Evolutionary conservation across 1,284 basidiomycete genomes (phyloP), one percentile per base, ranked within the genome.

Genomic region (Singerocomus inundabilis): DNA sequence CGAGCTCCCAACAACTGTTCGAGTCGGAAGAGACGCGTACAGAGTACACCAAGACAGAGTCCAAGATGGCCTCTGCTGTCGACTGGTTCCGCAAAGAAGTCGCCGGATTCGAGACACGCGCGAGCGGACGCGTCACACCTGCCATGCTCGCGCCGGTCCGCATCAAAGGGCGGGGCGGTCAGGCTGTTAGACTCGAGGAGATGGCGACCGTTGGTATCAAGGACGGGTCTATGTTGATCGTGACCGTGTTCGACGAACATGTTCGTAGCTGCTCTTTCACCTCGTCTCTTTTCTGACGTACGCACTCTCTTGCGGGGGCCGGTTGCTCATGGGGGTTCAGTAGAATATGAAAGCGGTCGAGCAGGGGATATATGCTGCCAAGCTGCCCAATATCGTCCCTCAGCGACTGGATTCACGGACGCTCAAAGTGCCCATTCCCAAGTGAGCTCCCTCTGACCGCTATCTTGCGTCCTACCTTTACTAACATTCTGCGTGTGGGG

Each of bases 301-400:
- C n/a, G n/a, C n/a, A n/a, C n/a, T n/a, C n/a, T n/a, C n/a, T n/a
- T n/a, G n/a, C n/a, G n/a, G n/a, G n/a, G n/a, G n/a, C n/a, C 21
- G n/a, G 29, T 24, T 31, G 35, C 46, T 60, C 28, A 55, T 29
- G 38, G 21, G 26, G 31, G 15, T 49, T 18, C 33, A 74, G 74
- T 80, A 91, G 89, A 82, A 74, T 45, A 69, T 85, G 61, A 90
- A 90, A 72, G 70, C 74, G 44, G 79, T 90, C 38, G 88, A 91
- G 63, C 75, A 79, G 56, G 85, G 79, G 0, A 72, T 91, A 9
- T 88, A 89, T 57, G 76, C 80, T 16, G 83, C 85, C 8, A 84
- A 86, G 55, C 70, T 91, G 39, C 82, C 86, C 3, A 77, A 80
- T 37, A 75, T 89, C 11, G 76, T 82, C 1, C 88, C 88, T 6